Conservation (phyloP, 169 alveolate genomes). For the Plasmodium gaboni region DNA sequence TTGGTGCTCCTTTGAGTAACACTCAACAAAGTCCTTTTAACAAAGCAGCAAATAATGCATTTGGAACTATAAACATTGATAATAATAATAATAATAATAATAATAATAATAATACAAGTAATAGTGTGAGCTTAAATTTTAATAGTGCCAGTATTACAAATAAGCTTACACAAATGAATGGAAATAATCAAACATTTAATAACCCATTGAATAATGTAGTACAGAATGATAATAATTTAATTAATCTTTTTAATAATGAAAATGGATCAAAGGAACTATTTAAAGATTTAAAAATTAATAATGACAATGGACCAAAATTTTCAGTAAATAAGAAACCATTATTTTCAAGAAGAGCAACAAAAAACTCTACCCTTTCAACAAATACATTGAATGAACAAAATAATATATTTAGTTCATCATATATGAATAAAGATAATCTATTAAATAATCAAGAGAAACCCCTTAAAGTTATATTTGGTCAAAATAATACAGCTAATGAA, state of each 20-base stretch:
- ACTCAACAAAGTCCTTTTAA: constrained; percentile 18
- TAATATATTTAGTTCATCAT: constrained; percentile 63
- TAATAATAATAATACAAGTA: neutral
- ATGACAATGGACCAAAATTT: constrained; percentile 48
- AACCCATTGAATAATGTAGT: neutral
- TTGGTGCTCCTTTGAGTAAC: constrained; percentile 17
- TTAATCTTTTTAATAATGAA: constrained; percentile 27
- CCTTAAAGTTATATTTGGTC: constrained; percentile 64
- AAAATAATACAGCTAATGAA: constrained; percentile 7
- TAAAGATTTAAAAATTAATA: constrained; percentile 46
- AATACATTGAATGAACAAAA: constrained; percentile 17
- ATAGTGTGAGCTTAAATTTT: neutral
- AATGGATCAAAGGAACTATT: constrained; percentile 73
- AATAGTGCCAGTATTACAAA: constrained; percentile 1
- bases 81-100: neutral
- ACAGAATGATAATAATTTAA: constrained; percentile 11
- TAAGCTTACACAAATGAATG: constrained; percentile 1
- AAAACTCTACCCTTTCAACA: constrained; percentile 15
- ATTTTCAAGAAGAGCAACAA: constrained; percentile 35
- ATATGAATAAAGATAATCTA: constrained; percentile 50
- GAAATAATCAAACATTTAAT: neutral
- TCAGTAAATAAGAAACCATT: constrained; percentile 66
- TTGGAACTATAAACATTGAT: neutral
- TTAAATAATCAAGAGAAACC: constrained; percentile 62
- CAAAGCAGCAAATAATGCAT: neutral